Conservation (phyloP, 129 eudicot species). For the Erigeron canadensis region DNA sequence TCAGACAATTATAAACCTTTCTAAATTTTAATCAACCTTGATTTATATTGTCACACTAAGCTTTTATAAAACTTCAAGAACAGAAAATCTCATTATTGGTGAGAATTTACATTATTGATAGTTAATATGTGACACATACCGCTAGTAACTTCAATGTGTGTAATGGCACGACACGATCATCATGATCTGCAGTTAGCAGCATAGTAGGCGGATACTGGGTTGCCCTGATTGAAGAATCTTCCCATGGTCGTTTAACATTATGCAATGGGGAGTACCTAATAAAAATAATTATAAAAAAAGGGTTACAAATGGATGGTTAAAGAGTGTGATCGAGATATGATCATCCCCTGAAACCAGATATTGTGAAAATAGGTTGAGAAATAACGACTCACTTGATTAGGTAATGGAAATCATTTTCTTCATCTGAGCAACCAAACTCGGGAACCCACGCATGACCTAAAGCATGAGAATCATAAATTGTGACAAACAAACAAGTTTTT, state of each 20-base stretch:
- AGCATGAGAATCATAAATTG: neutral
- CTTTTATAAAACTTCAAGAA: neutral
- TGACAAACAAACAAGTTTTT: neutral
- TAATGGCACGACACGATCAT: constrained; percentile 93
- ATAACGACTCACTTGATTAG: constrained; percentile 66
- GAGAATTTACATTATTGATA: neutral
- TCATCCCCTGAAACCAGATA: neutral
- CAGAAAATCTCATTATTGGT: neutral
- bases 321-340: neutral
- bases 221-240: constrained; percentile 37
- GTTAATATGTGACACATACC: constrained; percentile 42
- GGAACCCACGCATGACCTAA: constrained; percentile 94
- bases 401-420: constrained; percentile 79
- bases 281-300: neutral
- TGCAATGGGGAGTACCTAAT: constrained; percentile 91
- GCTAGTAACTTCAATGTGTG: constrained; percentile 82
- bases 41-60: neutral
- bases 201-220: constrained; percentile 77
- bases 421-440: constrained; percentile 86
- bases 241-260: constrained; percentile 92
- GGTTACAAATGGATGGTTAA: too few species aligned
- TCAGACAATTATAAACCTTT: neutral
- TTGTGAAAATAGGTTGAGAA: too few species aligned
- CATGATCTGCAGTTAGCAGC: constrained; percentile 94
- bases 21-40: neutral